Base-by-base conservation (phyloP, 1,284 basidiomycete genomes). In the Sphagnurus paluster region DNA sequence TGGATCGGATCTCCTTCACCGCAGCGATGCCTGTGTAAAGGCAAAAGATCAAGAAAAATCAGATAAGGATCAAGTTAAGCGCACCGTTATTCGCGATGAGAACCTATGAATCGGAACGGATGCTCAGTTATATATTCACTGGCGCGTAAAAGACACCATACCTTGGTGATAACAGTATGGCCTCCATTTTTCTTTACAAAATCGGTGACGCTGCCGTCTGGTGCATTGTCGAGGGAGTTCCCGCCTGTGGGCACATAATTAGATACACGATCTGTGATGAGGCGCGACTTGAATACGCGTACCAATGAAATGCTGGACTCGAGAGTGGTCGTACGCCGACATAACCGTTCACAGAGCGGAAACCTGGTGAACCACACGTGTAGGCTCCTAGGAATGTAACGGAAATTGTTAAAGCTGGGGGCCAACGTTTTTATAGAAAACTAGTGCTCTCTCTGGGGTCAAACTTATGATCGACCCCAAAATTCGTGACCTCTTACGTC, bases 161-260 rank as follows among this genome's bases (percentile, higher is more conserved):
- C 96, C 77, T 98, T 99, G 52, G 93, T 98, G 68, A 99, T 98
- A 53, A 99, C 95, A 26, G 95, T 97, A 72, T 99, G 97, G 55
- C 97, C 97, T 25, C 93, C 94, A 66, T 95, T 78, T 42, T 76
- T 74, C 65, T 90, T 88, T 47, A 99, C 94, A 70, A 97, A 99
- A 72, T 98, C 94, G 53, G 85, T 77, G 37, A 99, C 87, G 48
- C 79, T 79, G 48, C 91, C 81, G 23, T 86, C 72, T 13, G 88
- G 75, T 25, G 95, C 95, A 51, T 79, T 83, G 46, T 95, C 91
- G 56, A 98, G 68, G 29, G 90, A 83, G 73, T 98, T 97, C 47
- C 92, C 94, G 64, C 97, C 97, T 98, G 60, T 34, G 51, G 14
- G 2, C 10, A 39, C 28, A 25, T 40, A 58, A 48, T 29, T 57